Evolutionary conservation across 1,284 basidiomycete genomes (phyloP).

Genomic region (Fomitiporia mediterranea): DNA sequence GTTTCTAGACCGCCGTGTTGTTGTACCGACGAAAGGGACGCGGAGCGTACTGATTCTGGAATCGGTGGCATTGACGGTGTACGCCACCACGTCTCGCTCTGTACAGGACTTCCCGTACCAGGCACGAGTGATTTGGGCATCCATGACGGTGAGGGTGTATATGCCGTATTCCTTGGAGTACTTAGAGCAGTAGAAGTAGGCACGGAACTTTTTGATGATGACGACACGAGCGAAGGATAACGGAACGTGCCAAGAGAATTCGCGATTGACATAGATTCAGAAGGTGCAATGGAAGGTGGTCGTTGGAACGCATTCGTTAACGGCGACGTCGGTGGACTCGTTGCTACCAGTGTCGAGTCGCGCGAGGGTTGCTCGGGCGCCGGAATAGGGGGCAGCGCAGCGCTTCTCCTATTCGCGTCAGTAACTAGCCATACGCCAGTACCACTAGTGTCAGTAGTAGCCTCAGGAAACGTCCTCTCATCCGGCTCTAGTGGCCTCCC

Average conservation of each 20-base stretch:
- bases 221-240: conserved; percentile 12
- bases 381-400: conserved; percentile 8
- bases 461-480: not conserved
- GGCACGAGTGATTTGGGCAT: not conserved
- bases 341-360: not conserved
- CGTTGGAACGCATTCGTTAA: conserved; percentile 8
- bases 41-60: conserved; percentile 15
- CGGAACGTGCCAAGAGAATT: conserved; percentile 9
- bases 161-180: not conserved
- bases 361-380: not conserved
- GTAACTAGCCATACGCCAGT: not conserved
- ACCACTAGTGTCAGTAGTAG: not conserved
- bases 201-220: conserved; percentile 3
- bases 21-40: not conserved
- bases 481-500: conserved; percentile 1
- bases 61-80: conserved; percentile 16
- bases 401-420: conserved; percentile 6
- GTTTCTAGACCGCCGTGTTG: too few species aligned
- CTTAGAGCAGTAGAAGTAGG: not conserved
- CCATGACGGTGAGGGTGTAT: not conserved
- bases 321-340: conserved; percentile 6
- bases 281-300: not conserved
- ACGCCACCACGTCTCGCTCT: conserved; percentile 10
- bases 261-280: not conserved
- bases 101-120: not conserved